Evolutionary conservation across 2,329 filamentous ascomycete species (phyloP).

Genomic region (Fusarium oligoseptatum): DNA sequence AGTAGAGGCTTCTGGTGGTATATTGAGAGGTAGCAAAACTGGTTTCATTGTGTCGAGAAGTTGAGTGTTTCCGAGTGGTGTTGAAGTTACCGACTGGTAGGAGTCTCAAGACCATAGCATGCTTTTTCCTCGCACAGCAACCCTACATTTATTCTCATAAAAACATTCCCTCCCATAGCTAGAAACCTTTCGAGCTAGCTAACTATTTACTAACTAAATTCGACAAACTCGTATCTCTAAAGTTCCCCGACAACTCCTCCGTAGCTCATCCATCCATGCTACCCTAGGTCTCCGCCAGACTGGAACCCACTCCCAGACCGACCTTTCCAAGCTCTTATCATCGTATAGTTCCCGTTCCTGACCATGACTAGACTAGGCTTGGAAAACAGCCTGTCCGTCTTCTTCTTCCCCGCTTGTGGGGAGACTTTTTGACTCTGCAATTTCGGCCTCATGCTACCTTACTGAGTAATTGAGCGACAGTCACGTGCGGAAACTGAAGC

Average conservation of each 20-base stretch:
- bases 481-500: constrained; percentile 26
- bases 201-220: not conserved
- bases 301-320: not conserved
- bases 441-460: constrained; percentile 22
- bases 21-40: not conserved
- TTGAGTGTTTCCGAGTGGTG: not conserved
- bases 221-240: not conserved
- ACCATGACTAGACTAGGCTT: constrained; percentile 12
- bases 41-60: not conserved
- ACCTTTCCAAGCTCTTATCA: not conserved
- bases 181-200: not conserved
- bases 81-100: not conserved
- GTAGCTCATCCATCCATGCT: not conserved
- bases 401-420: not conserved
- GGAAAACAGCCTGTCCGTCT: not conserved
- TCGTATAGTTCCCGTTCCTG: not conserved
- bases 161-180: fast-evolving
- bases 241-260: not conserved
- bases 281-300: not conserved
- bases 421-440: constrained; percentile 12
- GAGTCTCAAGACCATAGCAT: not conserved
- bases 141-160: not conserved
- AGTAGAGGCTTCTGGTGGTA: not conserved
- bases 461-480: constrained; percentile 29
- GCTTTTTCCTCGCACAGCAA: not conserved